Evolutionary conservation across 495 filamentous ascomycete genomes (phyloP).

Genomic region (Staphylotrichum longicolle): DNA sequence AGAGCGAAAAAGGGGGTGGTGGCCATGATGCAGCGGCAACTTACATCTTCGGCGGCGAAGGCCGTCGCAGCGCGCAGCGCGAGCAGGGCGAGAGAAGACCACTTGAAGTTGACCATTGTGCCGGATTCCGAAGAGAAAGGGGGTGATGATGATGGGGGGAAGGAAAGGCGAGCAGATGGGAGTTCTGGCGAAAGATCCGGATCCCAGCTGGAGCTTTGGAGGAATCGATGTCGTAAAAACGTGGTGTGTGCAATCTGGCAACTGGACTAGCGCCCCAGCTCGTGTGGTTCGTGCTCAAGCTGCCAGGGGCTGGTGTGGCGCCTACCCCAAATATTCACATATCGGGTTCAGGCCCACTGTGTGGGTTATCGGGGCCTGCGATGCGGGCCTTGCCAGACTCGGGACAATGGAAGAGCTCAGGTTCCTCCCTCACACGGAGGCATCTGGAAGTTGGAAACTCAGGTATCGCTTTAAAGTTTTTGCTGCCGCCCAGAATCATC

Average conservation of each 20-base stretch:
- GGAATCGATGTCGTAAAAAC: conserved; percentile 19
- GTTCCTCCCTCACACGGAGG: too few species aligned
- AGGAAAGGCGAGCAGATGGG: conserved; percentile 23
- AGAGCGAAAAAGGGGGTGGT: neutral
- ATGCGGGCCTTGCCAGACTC: too few species aligned
- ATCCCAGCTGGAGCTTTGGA: conserved; percentile 11
- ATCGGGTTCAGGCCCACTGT: conserved; percentile 5
- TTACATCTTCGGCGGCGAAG: conserved; percentile 60
- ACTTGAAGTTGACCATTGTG: conserved; percentile 72
- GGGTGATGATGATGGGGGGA: conserved; percentile 21
- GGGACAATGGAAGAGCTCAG: too few species aligned
- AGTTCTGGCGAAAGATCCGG: conserved; percentile 7
- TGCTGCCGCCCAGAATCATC: too few species aligned
- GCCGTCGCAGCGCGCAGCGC: conserved; percentile 65
- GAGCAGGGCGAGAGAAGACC: conserved; percentile 67
- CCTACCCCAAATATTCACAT: conserved; percentile 26
- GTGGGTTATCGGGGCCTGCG: neutral
- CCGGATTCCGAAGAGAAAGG: conserved; percentile 25
- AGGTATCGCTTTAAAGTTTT: too few species aligned
- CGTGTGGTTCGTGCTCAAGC: conserved; percentile 5
- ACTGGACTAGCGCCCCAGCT: conserved; percentile 14
- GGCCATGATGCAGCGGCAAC: conserved; percentile 32
- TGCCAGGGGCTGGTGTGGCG: neutral
- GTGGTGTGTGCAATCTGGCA: conserved; percentile 33
- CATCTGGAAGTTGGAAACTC: too few species aligned